Evolutionary conservation across 148 eudicot genomes (phyloP), one percentile per base, ranked within the genome.

Genomic region (Beta vulgaris): DNA sequence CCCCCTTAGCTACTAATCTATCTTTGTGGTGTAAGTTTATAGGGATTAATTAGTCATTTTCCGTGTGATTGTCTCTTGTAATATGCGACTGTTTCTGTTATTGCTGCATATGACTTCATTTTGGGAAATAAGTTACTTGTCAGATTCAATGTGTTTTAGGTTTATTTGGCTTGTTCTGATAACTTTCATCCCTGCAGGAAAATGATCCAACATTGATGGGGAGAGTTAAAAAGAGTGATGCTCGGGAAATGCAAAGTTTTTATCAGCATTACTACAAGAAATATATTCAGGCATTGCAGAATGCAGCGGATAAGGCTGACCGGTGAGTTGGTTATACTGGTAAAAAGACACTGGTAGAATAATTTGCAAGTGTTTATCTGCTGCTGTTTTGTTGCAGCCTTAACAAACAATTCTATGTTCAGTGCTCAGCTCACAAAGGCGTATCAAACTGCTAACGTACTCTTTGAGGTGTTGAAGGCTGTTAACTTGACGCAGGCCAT

Each of bases 361-460:
- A 39, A 19, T 55, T 31, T 46, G 57, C 32, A 28, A 18, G 26
- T 65, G 43, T 58, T 68, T 72, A 18, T 42, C 63, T 70, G 11
- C 42, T 71, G 35, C 65, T 76, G 39, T 31, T 25, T 59, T 48
- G 53, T 65, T 51, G 25, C 32, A 39, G 59, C 19, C 8, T 71
- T 69, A 67, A 9, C 57, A 63, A 48, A 71, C n/a, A 39, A 42
- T 80, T 66, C 25, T 62, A 40, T 61, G 64, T 80, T 72, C 91
- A 96, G 99, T 79, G 98, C 99, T 43, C 99, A 96, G 83, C 91
- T 96, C 49, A 96, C 99, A 18, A 96, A 96, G 81, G 99, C 99
- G 59, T 96, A 96, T 83, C 99, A 96, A 85, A 96, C 99, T 36
- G 99, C 99, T 51, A 96, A 96, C 86, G 99, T 96, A 76, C 98